phyloP scores from a whole-genome alignment of 352 stramenopile species.

The Pythium aphanidermatum region DNA sequence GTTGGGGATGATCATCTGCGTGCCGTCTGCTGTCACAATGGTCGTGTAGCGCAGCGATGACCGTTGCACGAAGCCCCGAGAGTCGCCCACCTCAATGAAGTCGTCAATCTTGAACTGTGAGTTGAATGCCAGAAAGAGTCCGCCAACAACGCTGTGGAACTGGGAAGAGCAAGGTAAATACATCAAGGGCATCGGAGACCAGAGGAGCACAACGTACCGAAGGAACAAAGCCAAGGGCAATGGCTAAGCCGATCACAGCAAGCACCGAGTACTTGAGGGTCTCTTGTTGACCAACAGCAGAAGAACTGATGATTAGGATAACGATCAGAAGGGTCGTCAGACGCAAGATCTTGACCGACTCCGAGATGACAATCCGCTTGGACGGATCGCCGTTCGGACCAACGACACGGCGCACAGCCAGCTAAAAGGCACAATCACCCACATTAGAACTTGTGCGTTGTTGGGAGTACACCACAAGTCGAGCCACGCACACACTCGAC shows the following conservation, averaged over 20 bases:
- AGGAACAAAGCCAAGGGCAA: conserved; percentile 80
- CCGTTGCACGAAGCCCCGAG: conserved; percentile 75
- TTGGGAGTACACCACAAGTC: too few relatives aligned
- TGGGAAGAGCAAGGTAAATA: conserved; percentile 3
- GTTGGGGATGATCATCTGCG: conserved; percentile 79
- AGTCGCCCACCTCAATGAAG: conserved; percentile 75
- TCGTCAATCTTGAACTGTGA: conserved; percentile 86
- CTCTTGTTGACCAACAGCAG: conserved; percentile 56
- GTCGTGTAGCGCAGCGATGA: conserved; percentile 83
- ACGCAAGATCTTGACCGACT: conserved; percentile 85
- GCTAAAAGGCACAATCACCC: conserved; percentile 26
- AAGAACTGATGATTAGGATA: conserved; percentile 83
- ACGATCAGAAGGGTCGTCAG: conserved; percentile 75
- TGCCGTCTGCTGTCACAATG: conserved; percentile 72
- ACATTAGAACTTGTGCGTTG: too few relatives aligned
- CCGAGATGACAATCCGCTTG: conserved; percentile 86
- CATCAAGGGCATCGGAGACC: not conserved
- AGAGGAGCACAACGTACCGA: conserved; percentile 33
- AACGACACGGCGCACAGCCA: conserved; percentile 73
- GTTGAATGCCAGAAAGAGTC: conserved; percentile 86
- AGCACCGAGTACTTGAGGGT: conserved; percentile 83
- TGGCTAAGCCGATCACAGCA: conserved; percentile 73
- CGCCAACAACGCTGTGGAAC: conserved; percentile 84
- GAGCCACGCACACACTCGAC: conserved; percentile 78
- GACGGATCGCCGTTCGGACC: conserved; percentile 74